These are phyloP conservation scores for Boletus huronensis DNA, from an alignment of 768 basidiomycete species.

Conservation along the genomic window DNA sequence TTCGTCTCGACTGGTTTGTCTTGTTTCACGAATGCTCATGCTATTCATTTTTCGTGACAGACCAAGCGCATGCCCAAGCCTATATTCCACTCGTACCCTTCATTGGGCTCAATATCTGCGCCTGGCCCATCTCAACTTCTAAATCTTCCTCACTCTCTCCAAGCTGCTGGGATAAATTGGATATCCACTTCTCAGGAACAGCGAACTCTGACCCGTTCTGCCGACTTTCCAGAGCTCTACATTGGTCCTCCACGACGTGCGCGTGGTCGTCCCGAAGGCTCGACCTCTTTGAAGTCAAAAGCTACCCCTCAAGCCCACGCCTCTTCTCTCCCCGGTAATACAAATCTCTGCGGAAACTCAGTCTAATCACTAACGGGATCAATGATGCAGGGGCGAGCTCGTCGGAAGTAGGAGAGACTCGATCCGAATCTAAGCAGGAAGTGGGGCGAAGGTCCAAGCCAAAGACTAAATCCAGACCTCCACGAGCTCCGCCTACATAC, in stretches of 20 bases:
- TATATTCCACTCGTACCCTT: conserved; percentile 10
- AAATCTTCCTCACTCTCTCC: conserved; percentile 17
- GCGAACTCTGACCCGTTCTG: conserved; percentile 28
- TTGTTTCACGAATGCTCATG: not conserved
- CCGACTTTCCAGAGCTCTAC: conserved; percentile 35
- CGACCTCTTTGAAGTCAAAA: conserved; percentile 46
- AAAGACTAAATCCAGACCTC: conserved; percentile 20
- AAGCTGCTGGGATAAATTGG: not conserved
- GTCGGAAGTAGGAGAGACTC: not conserved
- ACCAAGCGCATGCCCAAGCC: conserved; percentile 30
- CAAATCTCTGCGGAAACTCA: not conserved
- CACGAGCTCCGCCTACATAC: conserved; percentile 18
- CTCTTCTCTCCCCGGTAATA: conserved; percentile 10
- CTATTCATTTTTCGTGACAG: conserved; percentile 6
- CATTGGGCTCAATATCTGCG: conserved; percentile 5
- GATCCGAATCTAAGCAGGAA: not conserved
- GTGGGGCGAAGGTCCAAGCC: conserved; percentile 10
- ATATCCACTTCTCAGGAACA: not conserved
- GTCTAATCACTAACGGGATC: not conserved
- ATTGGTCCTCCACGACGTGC: conserved; percentile 36
- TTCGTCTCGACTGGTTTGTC: not conserved
- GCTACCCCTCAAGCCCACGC: conserved; percentile 17
- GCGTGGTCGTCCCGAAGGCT: conserved; percentile 36
- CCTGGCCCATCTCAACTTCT: conserved; percentile 1
- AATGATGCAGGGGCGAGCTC: conserved; percentile 6